Evolutionary conservation across 2,329 filamentous ascomycete species (phyloP), one percentile per base, ranked within the genome.

Genomic region (Xylariomycetidae sp.): DNA sequence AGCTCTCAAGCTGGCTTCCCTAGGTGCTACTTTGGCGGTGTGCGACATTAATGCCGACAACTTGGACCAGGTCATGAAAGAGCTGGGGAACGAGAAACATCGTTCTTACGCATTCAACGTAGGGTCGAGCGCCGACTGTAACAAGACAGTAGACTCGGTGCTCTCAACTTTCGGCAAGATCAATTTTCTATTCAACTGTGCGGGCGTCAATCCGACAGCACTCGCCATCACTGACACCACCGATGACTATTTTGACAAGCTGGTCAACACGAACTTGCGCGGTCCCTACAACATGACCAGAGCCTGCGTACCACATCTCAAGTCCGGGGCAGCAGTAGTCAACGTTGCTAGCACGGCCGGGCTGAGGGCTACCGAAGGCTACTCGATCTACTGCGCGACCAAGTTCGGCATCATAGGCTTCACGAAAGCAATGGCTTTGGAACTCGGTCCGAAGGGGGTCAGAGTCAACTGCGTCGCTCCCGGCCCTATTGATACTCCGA

Each of bases 241-340:
- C 1, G 64, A 74, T 33, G 66, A 54, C 11, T 73, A 67, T 41
- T 69, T 58, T 52, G 58, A 65, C 38, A 62, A 58, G 27, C 48
- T 70, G 7, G 50, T 70, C 18, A 58, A 61, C 34, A 59, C 57
- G 0, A 70, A 70, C 37, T 41, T 70, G 11, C 58, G 57, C 16
- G 63, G 64, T 5, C 58, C 59, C 0, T 69, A 63, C 41, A 61
- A 63, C 37, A 50, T 67, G 3, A 67, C 62, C 1, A 53, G 61
- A 11, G 61, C 61, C 3, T 49, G 44, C 4, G 50, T 63, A 2
- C 62, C 65, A 4, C 55, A 66, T 30, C 37, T 63, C 22, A 34
- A 40, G 10, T 9, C 32, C 8, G 48, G 54, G 1, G 45, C 48
- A 1, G 48, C 50, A 14, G 54, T 62, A 23, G 54, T 62, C 22